phyloP scores from a whole-genome alignment of 106 monocot genomes.

The Alisma plantagoaquatica region DNA sequence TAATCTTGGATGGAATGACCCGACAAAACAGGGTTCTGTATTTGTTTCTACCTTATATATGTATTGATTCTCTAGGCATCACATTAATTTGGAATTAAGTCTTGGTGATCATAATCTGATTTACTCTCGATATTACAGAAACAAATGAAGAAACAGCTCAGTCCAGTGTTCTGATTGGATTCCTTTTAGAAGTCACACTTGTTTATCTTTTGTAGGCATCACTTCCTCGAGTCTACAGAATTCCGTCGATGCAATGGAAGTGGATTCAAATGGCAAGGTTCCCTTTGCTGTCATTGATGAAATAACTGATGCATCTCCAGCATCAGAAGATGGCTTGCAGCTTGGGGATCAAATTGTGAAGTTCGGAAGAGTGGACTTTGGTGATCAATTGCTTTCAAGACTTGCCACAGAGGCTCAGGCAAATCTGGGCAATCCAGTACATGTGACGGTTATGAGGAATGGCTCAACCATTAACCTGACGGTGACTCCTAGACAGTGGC shows the following conservation, averaged over 20 bases:
- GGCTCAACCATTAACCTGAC: constrained; percentile 45
- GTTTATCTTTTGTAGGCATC: too few species aligned
- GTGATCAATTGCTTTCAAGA: constrained; percentile 47
- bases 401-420: constrained; percentile 65
- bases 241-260: constrained; percentile 17
- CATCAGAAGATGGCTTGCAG: constrained; percentile 83
- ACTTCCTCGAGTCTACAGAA: not conserved
- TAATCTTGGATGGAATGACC: too few species aligned
- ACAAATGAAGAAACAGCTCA: too few species aligned
- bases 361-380: constrained; percentile 77
- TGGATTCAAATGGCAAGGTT: constrained; percentile 28
- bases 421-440: constrained; percentile 44
- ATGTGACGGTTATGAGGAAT: constrained; percentile 53
- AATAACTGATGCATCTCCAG: constrained; percentile 78
- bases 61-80: too few species aligned
- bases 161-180: too few species aligned
- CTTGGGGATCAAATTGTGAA: constrained; percentile 84
- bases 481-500: constrained; percentile 85
- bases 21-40: too few species aligned
- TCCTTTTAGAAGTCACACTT: too few species aligned
- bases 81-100: too few species aligned
- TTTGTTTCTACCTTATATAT: too few species aligned
- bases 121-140: too few species aligned
- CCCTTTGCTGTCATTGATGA: constrained; percentile 93
- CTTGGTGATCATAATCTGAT: too few species aligned